phyloP scores from a whole-genome alignment of 2,329 filamentous ascomycete genomes.

The Canariomyces notabilis region DNA sequence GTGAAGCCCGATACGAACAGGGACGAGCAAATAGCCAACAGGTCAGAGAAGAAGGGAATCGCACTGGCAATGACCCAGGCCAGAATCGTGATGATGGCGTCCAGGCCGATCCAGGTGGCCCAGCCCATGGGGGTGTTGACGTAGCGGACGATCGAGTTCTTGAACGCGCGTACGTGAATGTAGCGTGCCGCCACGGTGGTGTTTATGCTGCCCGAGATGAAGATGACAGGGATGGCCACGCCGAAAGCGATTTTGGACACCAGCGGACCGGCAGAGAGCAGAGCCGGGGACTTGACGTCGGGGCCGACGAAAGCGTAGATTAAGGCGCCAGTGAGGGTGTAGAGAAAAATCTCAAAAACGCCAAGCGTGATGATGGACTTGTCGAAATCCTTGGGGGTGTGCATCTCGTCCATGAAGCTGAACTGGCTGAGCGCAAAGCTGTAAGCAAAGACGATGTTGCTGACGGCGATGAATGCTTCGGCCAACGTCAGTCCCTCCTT shows the following conservation, averaged over 20 bases:
- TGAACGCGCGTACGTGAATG: slow-evolving; percentile 42
- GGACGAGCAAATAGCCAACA: slow-evolving; percentile 52
- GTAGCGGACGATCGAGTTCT: slow-evolving; percentile 39
- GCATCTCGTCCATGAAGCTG: slow-evolving; percentile 51
- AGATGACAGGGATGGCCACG: slow-evolving; percentile 65
- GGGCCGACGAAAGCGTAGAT: slow-evolving; percentile 66
- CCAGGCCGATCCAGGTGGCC: slow-evolving; percentile 52
- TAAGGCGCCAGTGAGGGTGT: slow-evolving; percentile 60
- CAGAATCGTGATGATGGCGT: slow-evolving; percentile 53
- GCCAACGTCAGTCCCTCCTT: slow-evolving; percentile 43
- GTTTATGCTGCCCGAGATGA: slow-evolving; percentile 70
- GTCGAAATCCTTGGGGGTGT: slow-evolving; percentile 41
- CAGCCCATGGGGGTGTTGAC: slow-evolving; percentile 46
- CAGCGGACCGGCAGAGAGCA: slow-evolving; percentile 56
- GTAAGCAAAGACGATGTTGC: slow-evolving; percentile 69
- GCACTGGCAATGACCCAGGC: slow-evolving; percentile 68
- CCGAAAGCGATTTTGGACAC: slow-evolving; percentile 66
- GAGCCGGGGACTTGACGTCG: slow-evolving; percentile 59
- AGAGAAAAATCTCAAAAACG: slow-evolving; percentile 57
- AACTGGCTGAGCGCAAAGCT: slow-evolving; percentile 50
- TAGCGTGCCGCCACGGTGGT: slow-evolving; percentile 43
- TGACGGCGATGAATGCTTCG: slow-evolving; percentile 55
- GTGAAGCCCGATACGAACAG: slow-evolving; percentile 48
- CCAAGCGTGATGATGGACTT: slow-evolving; percentile 60
- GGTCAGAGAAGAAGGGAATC: slow-evolving; percentile 66